Percentiles rank a stretch among this genome's conserved stretches.
These are phyloP conservation scores for Melampsora occidentalis DNA, from an alignment of 1,284 basidiomycete species.

Conservation along the genomic window DNA sequence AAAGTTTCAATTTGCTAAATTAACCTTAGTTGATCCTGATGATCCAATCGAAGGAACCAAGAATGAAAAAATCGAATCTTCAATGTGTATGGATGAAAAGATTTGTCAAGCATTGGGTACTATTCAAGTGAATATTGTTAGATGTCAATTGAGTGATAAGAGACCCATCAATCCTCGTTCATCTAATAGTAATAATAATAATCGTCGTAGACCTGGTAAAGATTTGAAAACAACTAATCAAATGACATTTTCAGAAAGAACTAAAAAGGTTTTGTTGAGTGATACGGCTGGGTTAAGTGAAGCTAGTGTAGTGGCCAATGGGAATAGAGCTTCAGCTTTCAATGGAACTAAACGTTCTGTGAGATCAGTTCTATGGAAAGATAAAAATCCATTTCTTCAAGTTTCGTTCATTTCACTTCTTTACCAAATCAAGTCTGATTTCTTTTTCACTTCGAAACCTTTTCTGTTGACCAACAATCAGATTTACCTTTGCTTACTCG, in stretches of 20 bases:
- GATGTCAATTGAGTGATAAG: slow-evolving; percentile 4
- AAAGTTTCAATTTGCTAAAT: slow-evolving; percentile 14
- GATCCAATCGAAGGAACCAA: no score
- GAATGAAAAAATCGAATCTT: not conserved
- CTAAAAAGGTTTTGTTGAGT: slow-evolving; percentile 14
- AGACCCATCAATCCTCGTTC: slow-evolving; percentile 8
- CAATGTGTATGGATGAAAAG: slow-evolving; percentile 27
- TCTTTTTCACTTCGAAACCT: not conserved
- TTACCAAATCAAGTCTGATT: not conserved
- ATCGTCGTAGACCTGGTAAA: not conserved
- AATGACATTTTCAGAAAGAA: slow-evolving; percentile 31
- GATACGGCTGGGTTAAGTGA: slow-evolving; percentile 29
- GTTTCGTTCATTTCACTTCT: not conserved
- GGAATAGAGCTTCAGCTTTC: not conserved
- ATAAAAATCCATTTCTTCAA: slow-evolving; percentile 29
- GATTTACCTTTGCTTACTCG: not conserved
- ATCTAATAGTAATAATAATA: not conserved
- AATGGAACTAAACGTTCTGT: slow-evolving; percentile 1
- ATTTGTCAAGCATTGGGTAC: slow-evolving; percentile 27
- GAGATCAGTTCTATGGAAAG: slow-evolving; percentile 12
- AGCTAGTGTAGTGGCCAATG: not conserved
- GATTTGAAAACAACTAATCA: slow-evolving; percentile 18
- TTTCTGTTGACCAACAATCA: not conserved
- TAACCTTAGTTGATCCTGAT: slow-evolving; percentile 23
- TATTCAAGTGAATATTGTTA: slow-evolving; percentile 26